These are phyloP conservation scores for Synchytrium microbalum DNA, from an alignment of 371 early-diverging fungal species.

Conservation along the genomic window DNA sequence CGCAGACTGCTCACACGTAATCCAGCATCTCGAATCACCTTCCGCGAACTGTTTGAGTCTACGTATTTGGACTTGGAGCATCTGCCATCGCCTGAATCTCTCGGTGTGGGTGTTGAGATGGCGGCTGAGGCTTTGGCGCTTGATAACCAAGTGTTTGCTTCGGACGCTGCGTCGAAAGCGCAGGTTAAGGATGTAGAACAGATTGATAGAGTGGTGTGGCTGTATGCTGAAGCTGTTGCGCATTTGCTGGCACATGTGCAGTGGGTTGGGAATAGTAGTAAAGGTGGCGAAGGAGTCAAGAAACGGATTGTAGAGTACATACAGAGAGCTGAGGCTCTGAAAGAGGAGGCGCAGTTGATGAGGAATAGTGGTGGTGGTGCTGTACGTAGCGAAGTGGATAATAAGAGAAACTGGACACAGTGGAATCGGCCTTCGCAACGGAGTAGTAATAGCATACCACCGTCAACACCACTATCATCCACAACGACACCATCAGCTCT, in stretches of 20 bases:
- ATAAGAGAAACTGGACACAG: not conserved
- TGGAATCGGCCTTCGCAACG: not conserved
- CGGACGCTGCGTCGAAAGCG: too few relatives aligned
- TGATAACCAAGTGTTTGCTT: not conserved
- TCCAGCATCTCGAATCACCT: constrained; percentile 7
- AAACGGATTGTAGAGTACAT: not conserved
- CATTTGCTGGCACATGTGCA: constrained; percentile 16
- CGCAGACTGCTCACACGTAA: constrained; percentile 14
- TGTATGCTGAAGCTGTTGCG: constrained; percentile 17
- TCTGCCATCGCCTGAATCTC: constrained; percentile 8
- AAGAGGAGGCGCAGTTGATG: not conserved
- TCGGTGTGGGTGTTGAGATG: not conserved
- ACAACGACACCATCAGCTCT: not conserved
- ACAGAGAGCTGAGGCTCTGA: not conserved
- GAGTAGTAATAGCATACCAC: not conserved
- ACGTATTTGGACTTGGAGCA: constrained; percentile 19
- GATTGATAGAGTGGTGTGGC: constrained; percentile 1
- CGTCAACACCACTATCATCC: not conserved
- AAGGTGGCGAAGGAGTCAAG: not conserved
- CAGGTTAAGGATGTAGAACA: not conserved
- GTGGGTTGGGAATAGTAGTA: constrained; percentile 6
- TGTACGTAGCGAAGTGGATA: not conserved
- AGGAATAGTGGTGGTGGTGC: not conserved
- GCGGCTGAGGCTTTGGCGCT: not conserved
- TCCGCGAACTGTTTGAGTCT: constrained; percentile 4